Evolutionary conservation across 306 rosid genomes (phyloP).

Genomic region (Corylus avellana): DNA sequence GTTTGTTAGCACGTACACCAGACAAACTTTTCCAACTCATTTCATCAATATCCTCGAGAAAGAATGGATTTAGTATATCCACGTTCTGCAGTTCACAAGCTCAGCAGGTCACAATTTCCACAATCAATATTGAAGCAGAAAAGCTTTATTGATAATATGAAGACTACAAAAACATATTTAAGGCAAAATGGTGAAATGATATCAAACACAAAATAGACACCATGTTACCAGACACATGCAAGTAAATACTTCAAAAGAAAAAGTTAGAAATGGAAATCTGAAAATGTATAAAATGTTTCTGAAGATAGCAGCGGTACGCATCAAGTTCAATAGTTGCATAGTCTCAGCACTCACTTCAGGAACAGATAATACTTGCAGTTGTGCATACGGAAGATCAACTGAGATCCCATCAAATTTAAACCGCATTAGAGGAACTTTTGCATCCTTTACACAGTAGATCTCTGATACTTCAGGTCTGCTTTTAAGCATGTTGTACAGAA

Average conservation of each 20-base stretch:
- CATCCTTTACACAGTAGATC: conserved; percentile 44
- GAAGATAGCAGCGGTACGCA: not conserved
- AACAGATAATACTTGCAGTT: conserved; percentile 39
- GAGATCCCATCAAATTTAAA: conserved; percentile 50
- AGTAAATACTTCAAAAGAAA: conserved; percentile 20
- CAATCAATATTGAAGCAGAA: conserved; percentile 13
- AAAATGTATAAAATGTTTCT: conserved; percentile 6
- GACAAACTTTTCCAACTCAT: conserved; percentile 61
- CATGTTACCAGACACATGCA: not conserved
- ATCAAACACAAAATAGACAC: not conserved
- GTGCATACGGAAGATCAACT: conserved; percentile 47
- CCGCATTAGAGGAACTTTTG: conserved; percentile 53
- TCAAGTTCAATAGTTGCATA: not conserved
- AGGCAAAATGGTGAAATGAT: not conserved
- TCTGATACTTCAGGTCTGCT: conserved; percentile 44
- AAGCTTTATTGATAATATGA: conserved; percentile 6
- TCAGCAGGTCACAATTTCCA: conserved; percentile 6
- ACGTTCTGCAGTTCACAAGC: conserved; percentile 30
- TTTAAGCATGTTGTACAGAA: conserved; percentile 41
- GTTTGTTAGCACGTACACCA: conserved; percentile 48
- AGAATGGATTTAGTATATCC: conserved; percentile 47
- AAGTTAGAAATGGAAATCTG: conserved; percentile 6
- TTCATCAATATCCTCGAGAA: conserved; percentile 38
- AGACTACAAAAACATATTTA: not conserved
- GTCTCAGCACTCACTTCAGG: conserved; percentile 42